Evolutionary conservation across 2,329 filamentous ascomycete genomes (phyloP).

Genomic region (Paracorniculantispora psalliotae): DNA sequence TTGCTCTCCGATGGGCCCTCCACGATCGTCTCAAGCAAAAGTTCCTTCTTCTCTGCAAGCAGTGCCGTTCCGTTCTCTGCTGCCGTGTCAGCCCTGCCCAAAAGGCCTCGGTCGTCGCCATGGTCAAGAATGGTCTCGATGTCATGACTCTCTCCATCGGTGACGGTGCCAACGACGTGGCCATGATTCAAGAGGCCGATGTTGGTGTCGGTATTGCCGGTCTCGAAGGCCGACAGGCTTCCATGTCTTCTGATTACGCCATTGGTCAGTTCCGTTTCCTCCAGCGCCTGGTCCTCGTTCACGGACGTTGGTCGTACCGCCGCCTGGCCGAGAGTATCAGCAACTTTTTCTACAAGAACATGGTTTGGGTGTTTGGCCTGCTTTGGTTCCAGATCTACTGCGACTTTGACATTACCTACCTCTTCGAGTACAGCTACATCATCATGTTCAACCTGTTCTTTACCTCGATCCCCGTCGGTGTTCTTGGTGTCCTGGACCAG

Average conservation of each 20-base stretch:
- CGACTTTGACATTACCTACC: constrained; percentile 93
- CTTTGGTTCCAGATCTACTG: constrained; percentile 98
- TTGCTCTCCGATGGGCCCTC: constrained; percentile 83
- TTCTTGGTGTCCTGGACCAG: constrained; percentile 96
- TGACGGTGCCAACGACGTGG: constrained; percentile 92
- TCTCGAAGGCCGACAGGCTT: constrained; percentile 85
- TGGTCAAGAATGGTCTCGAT: constrained; percentile 92
- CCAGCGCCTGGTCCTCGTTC: constrained; percentile 78
- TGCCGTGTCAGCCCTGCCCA: constrained; percentile 96
- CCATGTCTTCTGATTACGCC: constrained; percentile 94
- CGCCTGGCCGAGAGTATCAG: constrained; percentile 88
- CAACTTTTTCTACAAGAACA: constrained; percentile 99
- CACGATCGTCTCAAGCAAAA: constrained; percentile 80
- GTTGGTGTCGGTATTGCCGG: constrained; percentile 95
- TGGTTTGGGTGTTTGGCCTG: constrained; percentile 92
- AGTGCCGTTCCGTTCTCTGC: constrained; percentile 93
- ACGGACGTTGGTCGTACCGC: constrained; percentile 94
- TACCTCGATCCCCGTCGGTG: constrained; percentile 87
- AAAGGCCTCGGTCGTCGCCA: constrained; percentile 91
- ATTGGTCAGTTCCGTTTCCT: constrained; percentile 92
- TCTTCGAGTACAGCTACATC: constrained; percentile 98
- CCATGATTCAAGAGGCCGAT: constrained; percentile 96
- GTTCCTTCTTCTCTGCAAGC: constrained; percentile 92
- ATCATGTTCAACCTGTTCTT: constrained; percentile 95
- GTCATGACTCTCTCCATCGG: constrained; percentile 94